Conservation (phyloP, 1,284 basidiomycete genomes). For the Tilletia caries region DNA sequence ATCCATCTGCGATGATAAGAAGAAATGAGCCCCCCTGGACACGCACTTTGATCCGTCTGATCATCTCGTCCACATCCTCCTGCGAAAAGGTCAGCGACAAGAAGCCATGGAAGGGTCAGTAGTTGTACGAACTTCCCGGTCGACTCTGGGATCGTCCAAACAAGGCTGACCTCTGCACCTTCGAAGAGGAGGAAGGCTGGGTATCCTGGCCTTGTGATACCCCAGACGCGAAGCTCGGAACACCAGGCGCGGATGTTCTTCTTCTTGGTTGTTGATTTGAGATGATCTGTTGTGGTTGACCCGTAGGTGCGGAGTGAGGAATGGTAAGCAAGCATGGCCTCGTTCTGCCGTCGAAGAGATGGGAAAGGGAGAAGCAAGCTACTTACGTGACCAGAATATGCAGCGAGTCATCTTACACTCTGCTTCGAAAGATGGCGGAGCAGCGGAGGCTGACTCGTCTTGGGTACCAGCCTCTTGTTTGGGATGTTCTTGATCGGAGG, state of each 20-base stretch:
- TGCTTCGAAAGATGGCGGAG: not conserved
- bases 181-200: slow-evolving; percentile 7
- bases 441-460: too few species aligned
- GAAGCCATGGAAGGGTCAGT: not conserved
- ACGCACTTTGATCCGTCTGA: not conserved
- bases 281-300: slow-evolving; percentile 12
- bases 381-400: slow-evolving; percentile 7
- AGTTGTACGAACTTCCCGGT: not conserved
- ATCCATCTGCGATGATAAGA: too few species aligned
- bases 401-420: not conserved
- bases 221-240: slow-evolving; percentile 1
- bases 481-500: not conserved
- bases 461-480: not conserved
- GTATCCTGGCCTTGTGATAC: not conserved
- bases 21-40: too few species aligned
- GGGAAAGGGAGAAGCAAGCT: not conserved
- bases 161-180: not conserved
- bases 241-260: not conserved
- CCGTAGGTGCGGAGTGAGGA: not conserved
- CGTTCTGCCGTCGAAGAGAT: not conserved
- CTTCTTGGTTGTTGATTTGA: slow-evolving; percentile 3
- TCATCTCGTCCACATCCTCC: slow-evolving; percentile 7
- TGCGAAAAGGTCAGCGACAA: not conserved
- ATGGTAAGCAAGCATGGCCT: not conserved
- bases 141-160: not conserved